Evolutionary conservation across 306 rosid genomes (phyloP).

Genomic region (Spatholobus suberectus): DNA sequence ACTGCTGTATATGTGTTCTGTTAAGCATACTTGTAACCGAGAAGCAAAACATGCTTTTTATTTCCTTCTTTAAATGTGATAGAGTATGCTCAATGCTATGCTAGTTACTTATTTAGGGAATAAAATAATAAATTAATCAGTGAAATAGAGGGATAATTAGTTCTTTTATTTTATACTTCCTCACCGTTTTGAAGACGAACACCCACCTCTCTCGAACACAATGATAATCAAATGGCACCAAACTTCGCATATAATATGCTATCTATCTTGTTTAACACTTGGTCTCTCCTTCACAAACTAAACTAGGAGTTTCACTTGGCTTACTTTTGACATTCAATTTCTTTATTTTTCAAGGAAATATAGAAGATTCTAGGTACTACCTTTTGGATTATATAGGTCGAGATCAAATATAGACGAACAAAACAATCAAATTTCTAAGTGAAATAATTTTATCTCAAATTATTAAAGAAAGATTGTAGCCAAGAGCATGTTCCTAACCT

Average conservation of each 20-base stretch:
- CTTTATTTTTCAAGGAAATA: background rate
- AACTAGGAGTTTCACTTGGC: background rate
- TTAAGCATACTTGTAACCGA: background rate
- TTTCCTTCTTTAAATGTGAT: background rate
- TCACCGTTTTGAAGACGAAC: conserved; percentile 25
- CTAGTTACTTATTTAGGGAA: background rate
- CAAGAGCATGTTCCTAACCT: background rate
- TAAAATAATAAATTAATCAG: background rate
- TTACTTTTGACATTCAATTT: background rate
- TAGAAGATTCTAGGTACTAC: background rate
- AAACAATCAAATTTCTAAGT: background rate
- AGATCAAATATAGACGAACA: background rate
- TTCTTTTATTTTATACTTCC: background rate
- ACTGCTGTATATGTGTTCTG: too few relatives aligned
- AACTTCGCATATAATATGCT: conserved; percentile 11
- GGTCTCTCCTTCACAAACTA: background rate
- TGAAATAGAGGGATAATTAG: background rate
- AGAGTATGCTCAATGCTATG: background rate
- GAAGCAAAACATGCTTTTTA: too few relatives aligned
- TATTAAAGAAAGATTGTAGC: background rate
- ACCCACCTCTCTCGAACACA: conserved; percentile 5
- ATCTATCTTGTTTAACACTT: background rate
- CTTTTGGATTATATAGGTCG: background rate
- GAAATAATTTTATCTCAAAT: background rate
- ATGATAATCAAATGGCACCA: conserved; percentile 35